Base-by-base conservation (phyloP, 169 alveolate species). In the Plasmodium ovale region DNA sequence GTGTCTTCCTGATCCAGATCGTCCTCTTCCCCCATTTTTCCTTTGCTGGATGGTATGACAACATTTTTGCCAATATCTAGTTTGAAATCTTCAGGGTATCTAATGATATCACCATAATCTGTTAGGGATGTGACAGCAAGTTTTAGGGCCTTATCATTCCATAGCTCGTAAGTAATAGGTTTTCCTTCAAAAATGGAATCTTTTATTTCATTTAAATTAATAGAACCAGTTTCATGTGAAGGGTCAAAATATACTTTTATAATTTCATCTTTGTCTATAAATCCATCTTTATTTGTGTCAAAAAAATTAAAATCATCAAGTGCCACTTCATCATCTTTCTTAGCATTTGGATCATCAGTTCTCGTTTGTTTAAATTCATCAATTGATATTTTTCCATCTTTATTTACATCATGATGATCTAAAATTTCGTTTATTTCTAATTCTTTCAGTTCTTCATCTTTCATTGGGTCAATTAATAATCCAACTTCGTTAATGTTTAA, bases 221-320 rank as follows among this genome's bases (percentile, higher is more conserved):
- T 71, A 25, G 87, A 51, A 19, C 88, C 94, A 16, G 82, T 72
- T 42, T 65, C 92, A 62, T 87, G 92, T 59, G 89, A 27, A 12
- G 93, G 94, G 56, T 94, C 96, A 72, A 71, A 72, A 69, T 88
- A 94, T 0, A 87, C 94, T 29, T 88, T 88, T 23, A 69, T 71
- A 58, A 94, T 87, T 64, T 94, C 96, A n/a, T 65, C 87, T 58
- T 23, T 62, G 29, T 93, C 90, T 54, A 94, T 87, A 65, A 87
- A 87, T 0, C 96, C 96, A 72, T 94, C 95, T 49, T 60, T 69
- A 89, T 94, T 87, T 73, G 88, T 49, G 64, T 94, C 96, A 49
- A 94, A 94, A 25, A 89, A 93, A 65, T 92, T 90, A 58, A 94
- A 94, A 42, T 94, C 96, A 54, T 79, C 89, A 14, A 79, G 53